Base-by-base conservation (phyloP, 805 yeast species). In the Saccharomycopsis sp. region DNA sequence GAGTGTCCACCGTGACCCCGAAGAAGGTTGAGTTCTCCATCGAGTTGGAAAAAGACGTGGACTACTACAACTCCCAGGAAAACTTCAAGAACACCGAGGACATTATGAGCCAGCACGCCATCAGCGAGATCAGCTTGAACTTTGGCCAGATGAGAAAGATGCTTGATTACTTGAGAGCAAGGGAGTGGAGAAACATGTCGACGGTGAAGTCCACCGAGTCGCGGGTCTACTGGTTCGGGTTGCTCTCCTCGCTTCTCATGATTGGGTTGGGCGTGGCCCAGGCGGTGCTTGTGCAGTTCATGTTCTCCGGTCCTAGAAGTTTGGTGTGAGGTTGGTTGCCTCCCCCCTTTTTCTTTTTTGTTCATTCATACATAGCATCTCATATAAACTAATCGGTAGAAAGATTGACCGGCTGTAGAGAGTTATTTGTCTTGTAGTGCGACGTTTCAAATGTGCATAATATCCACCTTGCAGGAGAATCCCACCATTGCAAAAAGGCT, bases 121-220 rank as follows among this genome's bases (percentile, higher is more conserved):
- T 75, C 35, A 70, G 69, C 44, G 75, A 69, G 56, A 76, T 77
- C 51, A 79, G 74, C 53, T 60, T 67, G 51, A 77, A 74, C 56
- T 63, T 76, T 54, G 74, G 70, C 50, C 76, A 71, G 47, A 69
- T 75, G 48, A 69, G 65, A 50, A 72, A 70, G 56, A 64, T 75
- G 62, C 65, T 89, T 62, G 85, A 81, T 55, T 86, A 92, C 62
- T 77, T 89, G 65, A 86, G 87, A 68, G 87, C 96, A 13, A 82
- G 99, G 68, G 95, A 88, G 68, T 82, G 85, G 75, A 79, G 99
- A 69, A 92, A 92, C 65, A 92, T 87, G 73, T 82, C 89, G 38
- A 85, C 95, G 32, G 95, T 85, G 48, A 69, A 69, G 59, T 75
- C 85, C 38, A 85, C 95, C 23, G 84, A 80, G 54, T 65, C 78